Conservation (phyloP, 2,329 filamentous ascomycete species). For the Colletotrichum spinosum region DNA sequence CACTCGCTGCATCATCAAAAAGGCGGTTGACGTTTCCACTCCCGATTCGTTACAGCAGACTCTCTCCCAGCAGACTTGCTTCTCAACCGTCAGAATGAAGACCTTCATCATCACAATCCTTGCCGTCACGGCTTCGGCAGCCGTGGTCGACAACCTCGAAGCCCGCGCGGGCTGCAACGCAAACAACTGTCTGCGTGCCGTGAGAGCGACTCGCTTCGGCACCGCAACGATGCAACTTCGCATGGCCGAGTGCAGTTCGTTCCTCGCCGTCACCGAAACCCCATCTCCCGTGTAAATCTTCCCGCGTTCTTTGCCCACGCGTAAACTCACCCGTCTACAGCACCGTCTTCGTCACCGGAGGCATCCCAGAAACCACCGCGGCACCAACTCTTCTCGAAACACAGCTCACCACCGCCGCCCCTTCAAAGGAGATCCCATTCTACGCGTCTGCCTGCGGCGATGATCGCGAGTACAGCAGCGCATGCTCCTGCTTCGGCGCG, state of each 20-base stretch:
- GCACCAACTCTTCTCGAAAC: constrained; percentile 15
- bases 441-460: constrained; percentile 43
- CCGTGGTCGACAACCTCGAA: constrained; percentile 44
- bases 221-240: constrained; percentile 44
- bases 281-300: constrained; percentile 51
- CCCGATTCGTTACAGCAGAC: background rate
- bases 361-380: constrained; percentile 17
- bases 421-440: constrained; percentile 64
- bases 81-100: constrained; percentile 50
- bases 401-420: constrained; percentile 51
- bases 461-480: constrained; percentile 40
- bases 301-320: background rate
- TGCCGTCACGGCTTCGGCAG: constrained; percentile 49
- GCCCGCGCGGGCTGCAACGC: constrained; percentile 45
- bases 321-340: background rate
- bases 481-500: constrained; percentile 45
- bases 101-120: constrained; percentile 49
- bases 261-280: constrained; percentile 52
- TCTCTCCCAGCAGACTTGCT: too few relatives aligned
- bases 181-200: constrained; percentile 59
- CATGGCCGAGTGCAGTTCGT: constrained; percentile 53
- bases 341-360: constrained; percentile 31
- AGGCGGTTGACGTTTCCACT: background rate
- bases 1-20: background rate
- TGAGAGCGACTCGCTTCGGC: constrained; percentile 55